Evolutionary conservation across 225 moss, liverwort and hornwort species (phyloP).

Genomic region (Pseudisothecium myosuroides): DNA sequence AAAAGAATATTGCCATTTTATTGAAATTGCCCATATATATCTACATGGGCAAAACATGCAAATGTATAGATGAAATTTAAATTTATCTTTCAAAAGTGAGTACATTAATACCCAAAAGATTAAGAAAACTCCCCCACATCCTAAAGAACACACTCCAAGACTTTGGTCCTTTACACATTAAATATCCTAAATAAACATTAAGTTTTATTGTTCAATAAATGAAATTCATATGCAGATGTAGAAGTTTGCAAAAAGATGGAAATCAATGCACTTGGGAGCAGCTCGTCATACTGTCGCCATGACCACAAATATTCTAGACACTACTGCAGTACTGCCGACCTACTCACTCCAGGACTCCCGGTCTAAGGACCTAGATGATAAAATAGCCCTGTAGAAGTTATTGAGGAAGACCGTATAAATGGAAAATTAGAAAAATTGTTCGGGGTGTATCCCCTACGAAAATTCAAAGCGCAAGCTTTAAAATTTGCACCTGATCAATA

Average conservation of each 20-base stretch:
- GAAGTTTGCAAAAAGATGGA: not conserved
- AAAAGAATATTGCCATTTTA: too few species aligned
- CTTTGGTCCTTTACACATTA: too few species aligned
- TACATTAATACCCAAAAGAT: not conserved
- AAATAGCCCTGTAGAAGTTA: too few species aligned
- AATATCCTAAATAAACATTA: not conserved
- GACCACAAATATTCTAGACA: not conserved
- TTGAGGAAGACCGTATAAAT: not conserved
- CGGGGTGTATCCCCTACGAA: not conserved
- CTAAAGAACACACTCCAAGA: not conserved
- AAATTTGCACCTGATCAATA: not conserved
- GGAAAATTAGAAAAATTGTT: not conserved
- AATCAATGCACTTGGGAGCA: not conserved
- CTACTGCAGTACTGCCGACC: not conserved
- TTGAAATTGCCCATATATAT: too few species aligned
- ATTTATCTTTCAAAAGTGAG: not conserved
- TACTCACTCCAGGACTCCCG: not conserved
- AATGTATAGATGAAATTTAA: not conserved
- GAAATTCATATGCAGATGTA: not conserved
- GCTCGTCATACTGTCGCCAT: not conserved
- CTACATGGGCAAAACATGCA: not conserved
- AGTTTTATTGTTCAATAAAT: not conserved
- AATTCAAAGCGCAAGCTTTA: not conserved
- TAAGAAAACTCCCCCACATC: too few species aligned
- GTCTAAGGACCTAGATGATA: not conserved